phyloP scores from a whole-genome alignment of 139 green algal species.

The Chlorella sorokiniana region DNA sequence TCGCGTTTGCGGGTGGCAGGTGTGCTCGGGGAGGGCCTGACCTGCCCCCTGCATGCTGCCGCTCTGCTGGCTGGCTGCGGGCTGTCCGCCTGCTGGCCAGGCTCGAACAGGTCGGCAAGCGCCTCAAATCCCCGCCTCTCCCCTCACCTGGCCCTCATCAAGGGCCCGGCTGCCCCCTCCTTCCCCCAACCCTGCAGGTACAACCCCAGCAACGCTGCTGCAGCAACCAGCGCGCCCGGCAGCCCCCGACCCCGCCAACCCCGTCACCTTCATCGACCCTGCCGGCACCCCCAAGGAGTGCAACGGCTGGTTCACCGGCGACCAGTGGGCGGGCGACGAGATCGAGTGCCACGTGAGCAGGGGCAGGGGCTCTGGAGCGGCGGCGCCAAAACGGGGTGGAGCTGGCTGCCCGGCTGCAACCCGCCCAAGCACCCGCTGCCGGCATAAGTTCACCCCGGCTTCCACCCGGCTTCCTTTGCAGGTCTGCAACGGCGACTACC shows the following conservation, averaged over 20 bases:
- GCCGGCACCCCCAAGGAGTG: conserved; percentile 9
- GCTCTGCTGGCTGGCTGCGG: background rate
- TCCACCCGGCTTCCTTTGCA: too few relatives aligned
- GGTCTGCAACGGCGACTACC: conserved; percentile 2
- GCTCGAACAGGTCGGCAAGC: background rate
- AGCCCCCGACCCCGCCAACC: background rate
- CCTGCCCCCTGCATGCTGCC: background rate
- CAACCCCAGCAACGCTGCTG: background rate
- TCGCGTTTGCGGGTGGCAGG: background rate
- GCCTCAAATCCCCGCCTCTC: background rate
- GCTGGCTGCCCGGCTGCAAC: too few relatives aligned
- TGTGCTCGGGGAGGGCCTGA: background rate
- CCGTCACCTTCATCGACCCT: background rate
- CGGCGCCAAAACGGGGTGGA: background rate
- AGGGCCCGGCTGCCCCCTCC: background rate
- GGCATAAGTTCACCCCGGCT: too few relatives aligned
- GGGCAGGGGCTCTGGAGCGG: background rate
- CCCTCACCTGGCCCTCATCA: background rate
- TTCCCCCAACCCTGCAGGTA: background rate
- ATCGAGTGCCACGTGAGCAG: conserved; percentile 18
- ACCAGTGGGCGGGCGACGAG: conserved; percentile 16
- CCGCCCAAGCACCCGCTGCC: too few relatives aligned
- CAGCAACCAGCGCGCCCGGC: background rate
- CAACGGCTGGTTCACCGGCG: conserved; percentile 2
- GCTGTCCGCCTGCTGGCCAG: too few relatives aligned